These are phyloP conservation scores for Apophysomyces elegans DNA, from an alignment of 371 early-diverging fungal species.

Conservation along the genomic window DNA sequence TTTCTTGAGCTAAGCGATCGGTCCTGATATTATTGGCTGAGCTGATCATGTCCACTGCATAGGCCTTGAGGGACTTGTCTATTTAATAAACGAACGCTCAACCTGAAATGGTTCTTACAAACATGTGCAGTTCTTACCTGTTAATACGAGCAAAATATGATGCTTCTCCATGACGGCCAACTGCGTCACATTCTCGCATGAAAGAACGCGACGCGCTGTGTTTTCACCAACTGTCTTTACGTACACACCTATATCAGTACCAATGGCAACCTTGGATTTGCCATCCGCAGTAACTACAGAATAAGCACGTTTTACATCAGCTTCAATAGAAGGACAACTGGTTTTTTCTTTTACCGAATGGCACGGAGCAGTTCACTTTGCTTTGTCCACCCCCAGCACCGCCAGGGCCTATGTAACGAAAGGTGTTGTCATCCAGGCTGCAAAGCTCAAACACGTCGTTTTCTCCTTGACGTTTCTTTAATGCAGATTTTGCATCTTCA, in stretches of 20 bases:
- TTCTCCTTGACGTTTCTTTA: slow-evolving; percentile 49
- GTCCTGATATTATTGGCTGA: slow-evolving; percentile 44
- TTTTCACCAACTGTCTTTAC: slow-evolving; percentile 41
- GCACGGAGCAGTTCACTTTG: slow-evolving; percentile 75
- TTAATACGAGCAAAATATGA: slow-evolving; percentile 51
- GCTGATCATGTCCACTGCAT: slow-evolving; percentile 62
- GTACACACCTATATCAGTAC: slow-evolving; percentile 86
- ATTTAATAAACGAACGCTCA: neutral
- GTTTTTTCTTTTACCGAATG: slow-evolving; percentile 47
- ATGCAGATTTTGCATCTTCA: slow-evolving; percentile 70
- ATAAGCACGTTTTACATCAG: neutral
- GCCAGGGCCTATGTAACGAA: slow-evolving; percentile 33
- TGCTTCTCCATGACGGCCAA: slow-evolving; percentile 50
- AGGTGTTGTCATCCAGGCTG: slow-evolving; percentile 47
- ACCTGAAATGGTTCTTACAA: neutral
- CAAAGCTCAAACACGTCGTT: slow-evolving; percentile 70
- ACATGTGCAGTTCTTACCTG: slow-evolving; percentile 26
- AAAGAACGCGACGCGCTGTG: slow-evolving; percentile 37
- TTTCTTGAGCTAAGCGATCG: slow-evolving; percentile 54
- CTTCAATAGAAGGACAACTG: no score
- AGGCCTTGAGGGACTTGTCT: slow-evolving; percentile 70
- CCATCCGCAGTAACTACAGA: slow-evolving; percentile 19
- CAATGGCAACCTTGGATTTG: slow-evolving; percentile 73
- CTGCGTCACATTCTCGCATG: slow-evolving; percentile 48
- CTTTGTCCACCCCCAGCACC: slow-evolving; percentile 31